These are phyloP conservation scores for Coniferiporia sulphurascens DNA, from an alignment of 1,284 basidiomycete genomes.

Conservation along the genomic window DNA sequence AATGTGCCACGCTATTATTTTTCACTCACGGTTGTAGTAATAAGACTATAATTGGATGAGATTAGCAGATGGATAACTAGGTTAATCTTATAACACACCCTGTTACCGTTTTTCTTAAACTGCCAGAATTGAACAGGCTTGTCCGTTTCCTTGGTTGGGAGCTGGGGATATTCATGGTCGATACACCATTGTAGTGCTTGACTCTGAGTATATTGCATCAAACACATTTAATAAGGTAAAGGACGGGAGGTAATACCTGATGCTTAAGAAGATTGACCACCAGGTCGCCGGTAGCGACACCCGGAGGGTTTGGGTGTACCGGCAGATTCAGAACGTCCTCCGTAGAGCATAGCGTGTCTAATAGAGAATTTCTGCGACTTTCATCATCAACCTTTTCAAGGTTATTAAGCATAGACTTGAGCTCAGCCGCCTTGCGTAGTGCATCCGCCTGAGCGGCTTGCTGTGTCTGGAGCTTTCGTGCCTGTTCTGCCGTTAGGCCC, in stretches of 20 bases:
- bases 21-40: conserved; percentile 59
- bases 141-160: conserved; percentile 63
- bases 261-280: conserved; percentile 72
- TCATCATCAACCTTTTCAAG: conserved; percentile 78
- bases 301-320: conserved; percentile 61
- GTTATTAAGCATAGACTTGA: conserved; percentile 56
- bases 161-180: conserved; percentile 64
- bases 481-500: conserved; percentile 28
- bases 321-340: conserved; percentile 69
- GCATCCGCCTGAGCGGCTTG: conserved; percentile 43
- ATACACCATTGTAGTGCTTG: conserved; percentile 81
- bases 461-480: conserved; percentile 33
- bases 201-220: conserved; percentile 36
- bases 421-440: conserved; percentile 52
- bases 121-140: conserved; percentile 88
- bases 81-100: conserved; percentile 35
- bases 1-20: background rate
- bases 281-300: conserved; percentile 57
- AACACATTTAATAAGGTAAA: conserved; percentile 13
- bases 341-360: conserved; percentile 62
- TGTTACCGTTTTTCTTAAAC: conserved; percentile 46
- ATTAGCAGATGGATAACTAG: conserved; percentile 6
- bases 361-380: conserved; percentile 58
- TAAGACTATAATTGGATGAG: conserved; percentile 36
- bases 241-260: conserved; percentile 44